Evolutionary conservation across 2,329 filamentous ascomycete genomes (phyloP), one percentile per base, ranked within the genome.

Genomic region (Dothidotthia symphoricarpi): DNA sequence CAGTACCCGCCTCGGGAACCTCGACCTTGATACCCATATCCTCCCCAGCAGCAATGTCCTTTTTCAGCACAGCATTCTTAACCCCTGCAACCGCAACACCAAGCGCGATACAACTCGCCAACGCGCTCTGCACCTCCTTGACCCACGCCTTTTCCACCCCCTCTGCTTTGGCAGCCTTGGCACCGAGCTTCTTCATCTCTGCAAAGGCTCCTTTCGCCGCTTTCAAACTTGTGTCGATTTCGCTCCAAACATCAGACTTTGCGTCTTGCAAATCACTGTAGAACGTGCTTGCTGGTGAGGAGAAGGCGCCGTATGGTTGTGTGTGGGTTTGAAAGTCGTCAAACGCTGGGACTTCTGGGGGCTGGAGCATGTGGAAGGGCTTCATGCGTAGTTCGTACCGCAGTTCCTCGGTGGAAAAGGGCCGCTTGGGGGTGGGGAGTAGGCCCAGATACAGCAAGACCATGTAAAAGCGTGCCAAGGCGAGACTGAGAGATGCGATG

Each of bases 381-480:
- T 85, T 86, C 87, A 95, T 93, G 41, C 90, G 85, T 8, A 94
- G 70, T 50, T 93, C 85, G 63, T 93, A 90, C 10, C 88, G 81
- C 4, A 89, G 70, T 22, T 74, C 67, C 40, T 85, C 78, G 12
- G 77, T 78, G 39, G 82, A 80, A 61, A 89, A 94, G 0, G 84
- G 82, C 1, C 80, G 71, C 66, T 64, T 4, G 74, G 77, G 12
- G 0, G 68, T 40, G 34, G 72, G 67, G 51, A 88, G 50, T 19
- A 78, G 55, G 1, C 61, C 49, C 6, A 85, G 72, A 7, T 85
- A 82, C 17, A 73, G 63, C 1, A 93, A 71, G 1, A 82, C 72
- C 0, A 78, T 77, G 65, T 89, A 91, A 14, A 95, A 70, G 31
- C 78, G 64, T 3, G 57, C 32, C 6, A 65, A 44, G 0, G 69